phyloP scores from a whole-genome alignment of 179 eudicot species.

The Camellia oleifera region DNA sequence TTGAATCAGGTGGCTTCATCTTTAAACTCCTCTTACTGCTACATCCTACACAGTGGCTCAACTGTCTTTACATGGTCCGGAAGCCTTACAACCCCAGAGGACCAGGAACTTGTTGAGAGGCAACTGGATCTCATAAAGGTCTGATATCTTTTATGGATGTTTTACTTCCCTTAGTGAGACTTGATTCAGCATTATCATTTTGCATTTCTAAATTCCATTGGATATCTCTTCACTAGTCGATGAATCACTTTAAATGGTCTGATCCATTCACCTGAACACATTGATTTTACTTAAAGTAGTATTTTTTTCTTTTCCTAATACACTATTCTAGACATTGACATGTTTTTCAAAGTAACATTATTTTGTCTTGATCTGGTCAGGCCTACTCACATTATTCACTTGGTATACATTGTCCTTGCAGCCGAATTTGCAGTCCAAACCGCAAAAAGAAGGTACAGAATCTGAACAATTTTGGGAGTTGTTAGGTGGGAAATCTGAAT shows the following conservation, averaged over 20 bases:
- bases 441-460: constrained; percentile 88
- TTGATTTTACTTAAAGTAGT: neutral
- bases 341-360: neutral
- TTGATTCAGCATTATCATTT: neutral
- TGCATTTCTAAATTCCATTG: neutral
- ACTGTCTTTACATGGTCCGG: constrained; percentile 85
- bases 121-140: constrained; percentile 90
- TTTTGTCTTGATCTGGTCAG: neutral
- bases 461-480: constrained; percentile 81
- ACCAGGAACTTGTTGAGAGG: constrained; percentile 93
- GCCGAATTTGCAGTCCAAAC: constrained; percentile 80
- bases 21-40: constrained; percentile 85
- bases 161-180: neutral
- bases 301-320: neutral
- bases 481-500: constrained; percentile 80
- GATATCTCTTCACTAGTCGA: neutral
- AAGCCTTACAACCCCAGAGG: constrained; percentile 58
- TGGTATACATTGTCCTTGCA: constrained; percentile 35
- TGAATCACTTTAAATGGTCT: constrained; percentile 9
- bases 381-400: constrained; percentile 9
- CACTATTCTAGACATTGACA: neutral
- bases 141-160: constrained; percentile 9
- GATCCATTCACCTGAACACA: constrained; percentile 1
- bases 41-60: constrained; percentile 82
- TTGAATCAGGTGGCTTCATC: constrained; percentile 78